Evolutionary conservation across 2,329 filamentous ascomycete genomes (phyloP), one percentile per base, ranked within the genome.

Genomic region (Aspergillus fructus): DNA sequence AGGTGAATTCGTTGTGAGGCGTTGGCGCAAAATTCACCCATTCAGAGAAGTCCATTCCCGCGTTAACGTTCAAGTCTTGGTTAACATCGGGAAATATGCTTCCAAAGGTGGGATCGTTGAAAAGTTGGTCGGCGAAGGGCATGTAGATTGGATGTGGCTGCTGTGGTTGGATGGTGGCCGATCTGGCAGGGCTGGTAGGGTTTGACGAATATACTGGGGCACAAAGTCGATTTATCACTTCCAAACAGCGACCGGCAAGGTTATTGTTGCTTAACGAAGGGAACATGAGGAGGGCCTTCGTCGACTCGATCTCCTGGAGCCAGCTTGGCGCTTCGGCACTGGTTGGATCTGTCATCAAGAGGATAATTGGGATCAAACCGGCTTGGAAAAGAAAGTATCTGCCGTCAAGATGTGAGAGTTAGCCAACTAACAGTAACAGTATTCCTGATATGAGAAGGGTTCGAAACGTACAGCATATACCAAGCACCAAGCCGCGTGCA

Each of bases 301-400:
- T 76, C 9, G 72, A 70, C 59, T 74, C 72, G n/a, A 77, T 71
- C 37, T 74, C 73, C 49, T 71, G 71, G 12, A 74, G 66, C 73
- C 73, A 75, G 50, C 66, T 67, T 11, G 70, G 62, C 49, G 69
- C 71, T 51, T 74, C 71, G 2, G 71, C 63, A 48, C 68, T 74
- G 15, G 71, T 70, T 0, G 75, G 73, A 43, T 76, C 74, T 4
- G 73, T 77, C 69, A 76, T 75, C 30, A 79, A 66, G 54, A 75
- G 74, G 48, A 79, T 73, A 30, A 77, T 71, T 3, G 76, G 76
- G 46, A 78, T 76, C 3, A 78, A 61, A 21, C 71, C 74, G 13
- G 76, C 76, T 65, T 79, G 76, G 66, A 79, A 79, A 40, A 79
- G 70, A 60, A 78, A 78, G 62, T 78, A 78, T 11, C 71, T 71